phyloP scores from a whole-genome alignment of 352 stramenopile species.

The Ophiocytium majus region DNA sequence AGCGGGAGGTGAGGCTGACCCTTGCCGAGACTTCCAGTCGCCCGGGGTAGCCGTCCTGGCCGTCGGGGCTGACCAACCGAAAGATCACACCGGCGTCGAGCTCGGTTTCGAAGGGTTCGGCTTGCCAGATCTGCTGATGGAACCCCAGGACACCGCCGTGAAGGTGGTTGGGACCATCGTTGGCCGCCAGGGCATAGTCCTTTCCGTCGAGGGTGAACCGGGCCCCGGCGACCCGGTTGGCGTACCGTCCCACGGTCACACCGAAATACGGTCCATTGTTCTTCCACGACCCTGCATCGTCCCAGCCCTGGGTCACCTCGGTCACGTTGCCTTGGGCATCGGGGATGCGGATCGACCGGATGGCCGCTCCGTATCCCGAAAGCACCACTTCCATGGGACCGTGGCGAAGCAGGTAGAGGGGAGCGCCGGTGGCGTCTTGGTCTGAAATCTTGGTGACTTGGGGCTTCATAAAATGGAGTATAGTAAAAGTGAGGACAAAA shows the following conservation, averaged over 20 bases:
- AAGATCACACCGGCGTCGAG: no score
- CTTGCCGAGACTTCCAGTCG: neutral
- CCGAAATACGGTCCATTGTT: conserved; percentile 48
- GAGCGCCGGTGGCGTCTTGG: no score
- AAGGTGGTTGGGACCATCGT: conserved; percentile 48
- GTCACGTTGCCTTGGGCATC: neutral
- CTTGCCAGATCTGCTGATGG: conserved; percentile 36
- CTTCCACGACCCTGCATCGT: neutral
- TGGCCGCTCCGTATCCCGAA: neutral
- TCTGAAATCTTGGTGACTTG: no score
- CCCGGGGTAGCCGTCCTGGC: conserved; percentile 26
- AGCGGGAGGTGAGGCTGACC: neutral
- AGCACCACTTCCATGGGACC: no score
- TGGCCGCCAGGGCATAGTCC: conserved; percentile 45
- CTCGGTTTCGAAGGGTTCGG: conserved; percentile 12
- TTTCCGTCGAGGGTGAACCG: conserved; percentile 43
- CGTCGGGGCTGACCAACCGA: conserved; percentile 31
- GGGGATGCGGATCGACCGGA: neutral
- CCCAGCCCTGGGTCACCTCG: neutral
- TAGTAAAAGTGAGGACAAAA: no score
- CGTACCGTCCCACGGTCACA: conserved; percentile 34
- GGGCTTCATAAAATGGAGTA: no score
- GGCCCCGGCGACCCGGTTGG: conserved; percentile 45
- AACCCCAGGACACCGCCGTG: conserved; percentile 49
- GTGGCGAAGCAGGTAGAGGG: no score